phyloP scores from a whole-genome alignment of 2,329 filamentous ascomycete species.

The Neurospora sp. region DNA sequence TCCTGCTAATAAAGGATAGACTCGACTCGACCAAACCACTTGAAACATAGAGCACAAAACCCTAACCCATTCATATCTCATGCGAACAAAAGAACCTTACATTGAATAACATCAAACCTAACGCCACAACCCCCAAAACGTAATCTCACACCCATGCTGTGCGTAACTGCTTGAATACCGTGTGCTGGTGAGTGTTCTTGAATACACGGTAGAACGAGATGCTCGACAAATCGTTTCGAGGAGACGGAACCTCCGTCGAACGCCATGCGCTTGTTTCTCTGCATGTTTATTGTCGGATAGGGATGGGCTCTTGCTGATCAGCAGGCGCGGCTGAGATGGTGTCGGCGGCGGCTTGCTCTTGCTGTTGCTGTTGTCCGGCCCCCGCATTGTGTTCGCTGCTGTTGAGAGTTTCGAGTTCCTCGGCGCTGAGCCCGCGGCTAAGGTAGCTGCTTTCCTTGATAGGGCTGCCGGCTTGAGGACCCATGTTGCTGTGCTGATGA shows the following conservation, averaged over 20 bases:
- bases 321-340: background rate
- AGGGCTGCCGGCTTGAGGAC: slow-evolving; percentile 59
- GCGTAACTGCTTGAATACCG: background rate
- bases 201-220: background rate
- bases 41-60: background rate
- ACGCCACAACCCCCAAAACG: background rate
- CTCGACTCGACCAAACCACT: background rate
- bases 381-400: slow-evolving; percentile 11
- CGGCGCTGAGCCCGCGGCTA: slow-evolving; percentile 68
- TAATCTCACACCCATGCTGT: background rate
- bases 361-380: slow-evolving; percentile 11
- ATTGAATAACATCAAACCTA: background rate
- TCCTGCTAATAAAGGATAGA: background rate
- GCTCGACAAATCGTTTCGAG: background rate
- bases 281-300: slow-evolving; percentile 8
- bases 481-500: slow-evolving; percentile 31
- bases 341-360: background rate
- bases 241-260: background rate
- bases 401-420: slow-evolving; percentile 29
- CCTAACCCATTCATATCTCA: background rate
- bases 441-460: slow-evolving; percentile 86
- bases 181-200: background rate
- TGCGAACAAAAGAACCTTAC: background rate
- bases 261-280: background rate
- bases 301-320: slow-evolving; percentile 6